Percentiles rank a stretch among this genome's conserved stretches.
Conservation (phyloP, 228 moss, liverwort and hornwort genomes). For the Sphagnum magellanicum region DNA sequence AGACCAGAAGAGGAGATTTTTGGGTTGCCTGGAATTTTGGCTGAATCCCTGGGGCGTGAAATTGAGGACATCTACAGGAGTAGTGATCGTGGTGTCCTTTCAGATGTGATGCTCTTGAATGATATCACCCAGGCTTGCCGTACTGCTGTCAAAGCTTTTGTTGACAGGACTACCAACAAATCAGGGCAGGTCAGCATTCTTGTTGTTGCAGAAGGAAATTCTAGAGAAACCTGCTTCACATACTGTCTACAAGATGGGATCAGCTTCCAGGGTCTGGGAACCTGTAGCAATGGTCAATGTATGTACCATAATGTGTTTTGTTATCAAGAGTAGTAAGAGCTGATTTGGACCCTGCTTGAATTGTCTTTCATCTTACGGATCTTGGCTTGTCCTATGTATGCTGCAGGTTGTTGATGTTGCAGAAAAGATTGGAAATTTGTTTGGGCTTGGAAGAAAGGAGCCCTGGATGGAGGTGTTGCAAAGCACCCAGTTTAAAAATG, state of each 20-base stretch:
- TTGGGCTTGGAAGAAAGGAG: constrained; percentile 84
- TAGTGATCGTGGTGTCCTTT: constrained; percentile 72
- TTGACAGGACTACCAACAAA: constrained; percentile 70
- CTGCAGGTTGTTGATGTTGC: constrained; percentile 55
- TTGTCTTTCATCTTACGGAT: too few species aligned
- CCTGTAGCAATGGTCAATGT: too few species aligned
- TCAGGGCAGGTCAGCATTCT: constrained; percentile 48
- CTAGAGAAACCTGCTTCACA: too few species aligned
- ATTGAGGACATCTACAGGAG: constrained; percentile 89
- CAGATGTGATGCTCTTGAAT: constrained; percentile 74
- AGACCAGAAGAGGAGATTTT: constrained; percentile 88
- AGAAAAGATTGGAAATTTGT: constrained; percentile 55
- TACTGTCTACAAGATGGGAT: too few species aligned
- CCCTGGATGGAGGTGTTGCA: constrained; percentile 82
- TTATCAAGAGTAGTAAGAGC: too few species aligned
- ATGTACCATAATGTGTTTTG: too few species aligned
- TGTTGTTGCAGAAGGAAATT: too few species aligned
- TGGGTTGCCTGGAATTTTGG: constrained; percentile 83
- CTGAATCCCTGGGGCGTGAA: constrained; percentile 72
- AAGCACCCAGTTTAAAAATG: constrained; percentile 48
- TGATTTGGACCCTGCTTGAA: too few species aligned
- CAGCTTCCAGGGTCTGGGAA: too few species aligned
- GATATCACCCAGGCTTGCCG: constrained; percentile 77
- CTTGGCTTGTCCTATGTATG: neutral
- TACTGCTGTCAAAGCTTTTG: constrained; percentile 63